Base-by-base conservation (phyloP, 345 rosid genomes). In the Cardamine chenopodiifolia region DNA sequence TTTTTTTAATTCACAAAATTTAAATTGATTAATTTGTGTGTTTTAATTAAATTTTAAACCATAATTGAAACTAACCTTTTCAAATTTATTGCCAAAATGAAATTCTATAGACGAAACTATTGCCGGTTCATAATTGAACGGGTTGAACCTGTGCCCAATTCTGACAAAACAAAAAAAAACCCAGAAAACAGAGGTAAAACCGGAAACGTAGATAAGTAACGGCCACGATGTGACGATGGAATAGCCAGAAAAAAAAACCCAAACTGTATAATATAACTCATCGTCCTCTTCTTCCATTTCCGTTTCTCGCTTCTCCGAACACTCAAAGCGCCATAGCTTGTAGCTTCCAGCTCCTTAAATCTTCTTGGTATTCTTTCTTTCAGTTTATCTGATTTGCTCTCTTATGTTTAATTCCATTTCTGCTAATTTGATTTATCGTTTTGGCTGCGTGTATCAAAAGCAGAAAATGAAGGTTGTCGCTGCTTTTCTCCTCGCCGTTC, bases 401-500 rank as follows among this genome's bases (percentile, higher is more conserved):
- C 53, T 26, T 26, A 0, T 3, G 7, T 19, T 20, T n/a, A 1
- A 32, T 34, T 22, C 4, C 31, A 52, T 20, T 62, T 62, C 42
- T 52, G 29, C 25, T 72, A 49, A 35, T 50, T 12, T 48, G 5
- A 40, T 49, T 22, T 52, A 1, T 50, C 1, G 1, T 17, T 35
- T 25, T 23, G 13, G 2, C 18, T 44, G 4, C 31, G 17, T 58
- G 26, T 20, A 19, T 59, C n/a, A 42, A 35, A 61, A 18, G 19
- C 70, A 72, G 70, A 74, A 66, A 72, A 90, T 90, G 93, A 90
- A 90, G 91, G 82, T 90, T 28, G 67, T 84, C 47, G 96, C 91
- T 25, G 89, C 89, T 18, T 90, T 84, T 32, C 79, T 88, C 82
- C 89, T 88, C 34, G 93, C 91, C 15, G 86, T 83, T 13, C 71